These are phyloP conservation scores for Gentiana dahurica DNA, from an alignment of 257 asterid genomes.

Conservation along the genomic window DNA sequence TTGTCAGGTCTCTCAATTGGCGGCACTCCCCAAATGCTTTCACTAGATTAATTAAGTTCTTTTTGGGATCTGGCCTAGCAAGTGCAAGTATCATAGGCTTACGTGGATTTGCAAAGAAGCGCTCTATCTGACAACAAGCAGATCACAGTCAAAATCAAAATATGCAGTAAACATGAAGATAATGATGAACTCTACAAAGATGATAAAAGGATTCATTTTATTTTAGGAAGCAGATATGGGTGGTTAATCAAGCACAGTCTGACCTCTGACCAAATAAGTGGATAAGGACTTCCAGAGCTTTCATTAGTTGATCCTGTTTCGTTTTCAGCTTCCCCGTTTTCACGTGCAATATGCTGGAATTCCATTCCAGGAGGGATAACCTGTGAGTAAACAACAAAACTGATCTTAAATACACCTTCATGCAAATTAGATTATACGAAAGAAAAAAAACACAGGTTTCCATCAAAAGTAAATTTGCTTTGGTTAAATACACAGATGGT, in stretches of 20 bases:
- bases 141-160: constrained; percentile 1
- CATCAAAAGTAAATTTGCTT: neutral
- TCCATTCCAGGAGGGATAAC: constrained; percentile 94
- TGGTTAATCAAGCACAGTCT: constrained; percentile 17
- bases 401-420: neutral
- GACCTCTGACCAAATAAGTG: constrained; percentile 81
- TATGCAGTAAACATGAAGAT: neutral
- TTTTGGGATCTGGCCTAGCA: constrained; percentile 89
- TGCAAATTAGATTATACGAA: neutral
- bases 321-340: constrained; percentile 46
- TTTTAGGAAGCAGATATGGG: neutral
- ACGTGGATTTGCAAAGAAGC: constrained; percentile 72
- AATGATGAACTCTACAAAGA: neutral
- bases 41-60: constrained; percentile 65
- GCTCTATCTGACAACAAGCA: constrained; percentile 49
- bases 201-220: neutral
- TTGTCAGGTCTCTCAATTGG: constrained; percentile 62
- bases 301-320: constrained; percentile 41
- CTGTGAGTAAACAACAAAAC: constrained; percentile 14
- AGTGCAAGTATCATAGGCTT: constrained; percentile 90
- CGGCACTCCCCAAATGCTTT: constrained; percentile 90
- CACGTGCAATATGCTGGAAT: constrained; percentile 51
- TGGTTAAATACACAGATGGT: neutral
- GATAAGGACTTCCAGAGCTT: constrained; percentile 32
- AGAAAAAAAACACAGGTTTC: neutral